Evolutionary conservation across 257 asterid genomes (phyloP).

Genomic region (Eustoma russellianum): DNA sequence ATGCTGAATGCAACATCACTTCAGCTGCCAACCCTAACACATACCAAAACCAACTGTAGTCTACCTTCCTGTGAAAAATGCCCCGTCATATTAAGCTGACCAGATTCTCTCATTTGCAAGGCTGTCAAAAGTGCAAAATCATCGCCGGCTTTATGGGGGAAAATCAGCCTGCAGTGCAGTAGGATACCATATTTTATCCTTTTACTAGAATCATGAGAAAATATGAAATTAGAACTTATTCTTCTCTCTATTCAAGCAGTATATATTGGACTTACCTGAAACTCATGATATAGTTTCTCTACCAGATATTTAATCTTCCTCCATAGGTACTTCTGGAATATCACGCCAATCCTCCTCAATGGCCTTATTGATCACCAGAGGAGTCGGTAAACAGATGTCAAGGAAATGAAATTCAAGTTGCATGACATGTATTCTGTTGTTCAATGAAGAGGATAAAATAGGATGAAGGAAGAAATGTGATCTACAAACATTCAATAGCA

Average conservation of each 20-base stretch:
- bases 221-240: too few relatives aligned
- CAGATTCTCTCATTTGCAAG: too few relatives aligned
- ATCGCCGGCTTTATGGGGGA: too few relatives aligned
- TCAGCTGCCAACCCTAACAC: too few relatives aligned
- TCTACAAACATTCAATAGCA: background rate
- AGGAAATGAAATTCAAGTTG: slow-evolving; percentile 20
- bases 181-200: too few relatives aligned
- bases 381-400: slow-evolving; percentile 50
- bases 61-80: background rate
- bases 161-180: too few relatives aligned
- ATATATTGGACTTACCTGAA: background rate
- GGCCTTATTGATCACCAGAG: slow-evolving; percentile 48
- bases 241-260: background rate
- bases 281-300: background rate
- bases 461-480: background rate
- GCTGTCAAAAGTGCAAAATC: too few relatives aligned
- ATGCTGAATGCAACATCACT: too few relatives aligned
- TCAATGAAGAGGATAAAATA: background rate
- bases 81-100: background rate
- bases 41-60: too few relatives aligned
- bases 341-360: slow-evolving; percentile 83
- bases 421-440: background rate
- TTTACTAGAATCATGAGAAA: too few relatives aligned
- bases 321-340: slow-evolving; percentile 95
- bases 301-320: slow-evolving; percentile 47